phyloP scores from a whole-genome alignment of 2,329 filamentous ascomycete species.

The Tolypocladium ovalisporum region DNA sequence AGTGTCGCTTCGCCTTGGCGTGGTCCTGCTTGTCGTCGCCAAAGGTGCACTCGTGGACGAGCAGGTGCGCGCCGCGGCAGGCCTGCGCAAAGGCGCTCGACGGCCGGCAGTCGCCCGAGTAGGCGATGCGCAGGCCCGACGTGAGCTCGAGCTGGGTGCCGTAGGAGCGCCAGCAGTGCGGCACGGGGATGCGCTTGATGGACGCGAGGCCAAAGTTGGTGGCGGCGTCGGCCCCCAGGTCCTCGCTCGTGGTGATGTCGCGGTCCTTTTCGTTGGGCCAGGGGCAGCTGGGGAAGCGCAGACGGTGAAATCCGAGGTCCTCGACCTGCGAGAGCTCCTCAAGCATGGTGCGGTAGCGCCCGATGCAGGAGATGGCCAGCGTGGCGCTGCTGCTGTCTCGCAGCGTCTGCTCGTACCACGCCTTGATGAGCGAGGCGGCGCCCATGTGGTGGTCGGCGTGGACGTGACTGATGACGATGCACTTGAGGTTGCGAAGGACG shows the following conservation, averaged over 20 bases:
- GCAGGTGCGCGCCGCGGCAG: constrained; percentile 65
- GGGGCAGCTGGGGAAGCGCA: constrained; percentile 24
- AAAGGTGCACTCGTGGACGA: constrained; percentile 95
- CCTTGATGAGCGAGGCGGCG: constrained; percentile 66
- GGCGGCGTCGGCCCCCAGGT: constrained; percentile 32
- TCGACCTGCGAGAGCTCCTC: constrained; percentile 71
- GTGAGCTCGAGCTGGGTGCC: constrained; percentile 71
- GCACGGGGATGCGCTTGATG: constrained; percentile 57
- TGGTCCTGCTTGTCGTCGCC: constrained; percentile 73
- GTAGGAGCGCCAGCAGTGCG: constrained; percentile 70
- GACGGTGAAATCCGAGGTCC: constrained; percentile 55
- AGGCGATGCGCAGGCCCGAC: constrained; percentile 74
- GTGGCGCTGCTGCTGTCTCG: constrained; percentile 23
- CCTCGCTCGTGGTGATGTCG: constrained; percentile 20
- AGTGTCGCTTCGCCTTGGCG: constrained; percentile 81
- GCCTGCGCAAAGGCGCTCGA: constrained; percentile 57
- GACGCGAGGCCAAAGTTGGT: constrained; percentile 49
- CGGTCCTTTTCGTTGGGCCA: constrained; percentile 10
- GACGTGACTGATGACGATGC: constrained; percentile 88
- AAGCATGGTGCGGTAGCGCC: constrained; percentile 64
- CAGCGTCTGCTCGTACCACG: constrained; percentile 56
- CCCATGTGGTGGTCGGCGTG: constrained; percentile 96
- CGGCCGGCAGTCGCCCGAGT: constrained; percentile 89
- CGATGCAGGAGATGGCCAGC: constrained; percentile 59
- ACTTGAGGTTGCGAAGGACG: constrained; percentile 68